A percentile compares a stretch with the other conserved stretches of the same genome.
phyloP scores from a whole-genome alignment of 441 rosid species.

The Adansonia grandidieri region DNA sequence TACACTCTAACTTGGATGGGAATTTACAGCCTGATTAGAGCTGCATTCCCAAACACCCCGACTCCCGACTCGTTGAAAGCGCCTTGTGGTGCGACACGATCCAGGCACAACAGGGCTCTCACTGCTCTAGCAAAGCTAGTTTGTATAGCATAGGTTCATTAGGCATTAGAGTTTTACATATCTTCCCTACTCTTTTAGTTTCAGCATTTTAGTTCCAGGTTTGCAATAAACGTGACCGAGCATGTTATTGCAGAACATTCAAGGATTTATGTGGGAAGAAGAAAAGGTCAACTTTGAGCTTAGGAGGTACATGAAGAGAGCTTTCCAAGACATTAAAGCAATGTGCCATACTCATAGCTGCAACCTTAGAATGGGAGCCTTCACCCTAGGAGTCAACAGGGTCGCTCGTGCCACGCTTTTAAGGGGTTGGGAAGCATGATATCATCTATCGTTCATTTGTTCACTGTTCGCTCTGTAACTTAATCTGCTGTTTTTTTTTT shows the following conservation, averaged over 20 bases:
- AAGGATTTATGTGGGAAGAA: constrained; percentile 89
- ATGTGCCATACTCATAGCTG: constrained; percentile 75
- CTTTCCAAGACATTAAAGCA: constrained; percentile 54
- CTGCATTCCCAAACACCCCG: no score
- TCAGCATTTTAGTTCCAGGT: not conserved
- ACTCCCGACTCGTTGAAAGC: no score
- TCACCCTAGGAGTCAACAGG: constrained; percentile 76
- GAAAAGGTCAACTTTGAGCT: constrained; percentile 69
- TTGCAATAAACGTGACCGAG: not conserved
- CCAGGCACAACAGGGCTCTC: no score
- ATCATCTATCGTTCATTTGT: not conserved
- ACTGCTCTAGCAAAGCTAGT: not conserved
- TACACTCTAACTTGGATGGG: not conserved
- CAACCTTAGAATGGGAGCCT: constrained; percentile 88
- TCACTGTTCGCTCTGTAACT: not conserved
- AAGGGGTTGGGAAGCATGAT: constrained; percentile 64
- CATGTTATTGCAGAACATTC: constrained; percentile 61
- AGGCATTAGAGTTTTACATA: not conserved
- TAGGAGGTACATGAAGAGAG: constrained; percentile 64
- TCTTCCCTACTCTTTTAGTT: not conserved
- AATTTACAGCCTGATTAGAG: no score
- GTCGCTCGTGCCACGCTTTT: constrained; percentile 66
- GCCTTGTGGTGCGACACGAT: no score
- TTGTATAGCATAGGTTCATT: not conserved
- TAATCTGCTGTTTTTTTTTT: not conserved